Evolutionary conservation across 495 filamentous ascomycete species (phyloP).

Genomic region (Cercophora sp.): DNA sequence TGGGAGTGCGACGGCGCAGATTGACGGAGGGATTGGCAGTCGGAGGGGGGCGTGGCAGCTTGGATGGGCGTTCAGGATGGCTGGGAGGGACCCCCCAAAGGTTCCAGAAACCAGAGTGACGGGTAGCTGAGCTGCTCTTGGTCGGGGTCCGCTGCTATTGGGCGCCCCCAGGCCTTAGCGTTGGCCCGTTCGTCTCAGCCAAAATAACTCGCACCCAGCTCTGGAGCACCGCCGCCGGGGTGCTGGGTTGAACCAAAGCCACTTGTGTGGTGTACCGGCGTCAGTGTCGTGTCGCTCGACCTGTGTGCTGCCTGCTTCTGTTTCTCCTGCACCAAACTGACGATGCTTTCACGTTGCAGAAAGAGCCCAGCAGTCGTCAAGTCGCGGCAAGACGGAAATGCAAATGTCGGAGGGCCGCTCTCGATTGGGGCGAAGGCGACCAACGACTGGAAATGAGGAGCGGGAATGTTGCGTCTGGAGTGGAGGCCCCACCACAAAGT

Average conservation of each 20-base stretch:
- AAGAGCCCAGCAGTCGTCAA: neutral
- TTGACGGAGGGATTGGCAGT: conserved; percentile 2
- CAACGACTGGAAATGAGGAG: conserved; percentile 23
- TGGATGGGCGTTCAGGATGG: conserved; percentile 8
- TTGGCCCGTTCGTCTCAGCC: conserved; percentile 28
- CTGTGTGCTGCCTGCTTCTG: neutral
- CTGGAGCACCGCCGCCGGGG: neutral
- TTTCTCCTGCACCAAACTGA: neutral
- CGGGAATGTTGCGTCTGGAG: conserved; percentile 23
- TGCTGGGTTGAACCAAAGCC: neutral
- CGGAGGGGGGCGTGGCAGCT: neutral
- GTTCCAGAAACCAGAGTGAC: conserved; percentile 34
- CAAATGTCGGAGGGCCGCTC: neutral
- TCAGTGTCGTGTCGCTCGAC: neutral
- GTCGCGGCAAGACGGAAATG: neutral
- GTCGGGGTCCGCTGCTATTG: conserved; percentile 26
- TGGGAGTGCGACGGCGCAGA: neutral
- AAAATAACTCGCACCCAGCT: neutral
- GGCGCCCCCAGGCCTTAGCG: conserved; percentile 14
- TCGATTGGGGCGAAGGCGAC: neutral
- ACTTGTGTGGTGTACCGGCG: neutral
- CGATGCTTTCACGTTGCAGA: neutral
- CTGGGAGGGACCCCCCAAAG: conserved; percentile 16
- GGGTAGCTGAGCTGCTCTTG: conserved; percentile 24
- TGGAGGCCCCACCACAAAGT: conserved; percentile 14